phyloP scores from a whole-genome alignment of 2,329 filamentous ascomycete species.

The Aspergillus sp. region DNA sequence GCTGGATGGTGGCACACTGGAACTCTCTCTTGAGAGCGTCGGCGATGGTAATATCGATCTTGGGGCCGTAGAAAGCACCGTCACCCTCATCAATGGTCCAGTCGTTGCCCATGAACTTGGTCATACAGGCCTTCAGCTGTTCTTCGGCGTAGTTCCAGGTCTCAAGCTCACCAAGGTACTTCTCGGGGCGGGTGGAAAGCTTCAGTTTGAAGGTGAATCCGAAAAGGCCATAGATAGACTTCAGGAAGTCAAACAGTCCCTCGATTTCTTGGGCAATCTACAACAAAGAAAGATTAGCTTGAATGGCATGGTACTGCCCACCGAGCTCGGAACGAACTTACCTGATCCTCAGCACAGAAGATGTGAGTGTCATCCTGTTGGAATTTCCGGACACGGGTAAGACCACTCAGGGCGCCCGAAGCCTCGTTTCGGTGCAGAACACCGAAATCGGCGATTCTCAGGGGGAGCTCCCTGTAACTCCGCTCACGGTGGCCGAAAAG shows the following conservation, averaged over 20 bases:
- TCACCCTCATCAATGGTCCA: slow-evolving; percentile 96
- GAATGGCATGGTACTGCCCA: neutral
- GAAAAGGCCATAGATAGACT: slow-evolving; percentile 75
- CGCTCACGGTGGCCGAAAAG: slow-evolving; percentile 81
- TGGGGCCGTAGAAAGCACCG: slow-evolving; percentile 96
- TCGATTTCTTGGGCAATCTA: slow-evolving; percentile 72
- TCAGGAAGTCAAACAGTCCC: slow-evolving; percentile 82
- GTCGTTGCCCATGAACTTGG: slow-evolving; percentile 70
- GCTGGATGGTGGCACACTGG: slow-evolving; percentile 91
- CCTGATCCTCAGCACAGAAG: slow-evolving; percentile 83
- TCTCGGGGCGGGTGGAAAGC: slow-evolving; percentile 86
- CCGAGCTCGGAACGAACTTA: slow-evolving; percentile 17
- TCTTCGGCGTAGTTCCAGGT: slow-evolving; percentile 88
- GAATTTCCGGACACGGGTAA: slow-evolving; percentile 91
- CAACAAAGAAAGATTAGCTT: slow-evolving; percentile 9
- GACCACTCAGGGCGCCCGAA: slow-evolving; percentile 83
- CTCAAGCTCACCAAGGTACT: slow-evolving; percentile 80
- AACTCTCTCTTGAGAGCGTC: slow-evolving; percentile 82
- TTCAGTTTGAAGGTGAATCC: slow-evolving; percentile 92
- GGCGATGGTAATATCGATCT: slow-evolving; percentile 94
- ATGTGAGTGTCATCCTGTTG: slow-evolving; percentile 97
- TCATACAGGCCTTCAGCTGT: slow-evolving; percentile 74
- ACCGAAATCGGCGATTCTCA: slow-evolving; percentile 93
- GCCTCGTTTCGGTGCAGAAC: slow-evolving; percentile 94
- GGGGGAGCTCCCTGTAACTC: slow-evolving; percentile 85